phyloP scores from a whole-genome alignment of 176 grass and related monocot species.

The Carex littledalei region DNA sequence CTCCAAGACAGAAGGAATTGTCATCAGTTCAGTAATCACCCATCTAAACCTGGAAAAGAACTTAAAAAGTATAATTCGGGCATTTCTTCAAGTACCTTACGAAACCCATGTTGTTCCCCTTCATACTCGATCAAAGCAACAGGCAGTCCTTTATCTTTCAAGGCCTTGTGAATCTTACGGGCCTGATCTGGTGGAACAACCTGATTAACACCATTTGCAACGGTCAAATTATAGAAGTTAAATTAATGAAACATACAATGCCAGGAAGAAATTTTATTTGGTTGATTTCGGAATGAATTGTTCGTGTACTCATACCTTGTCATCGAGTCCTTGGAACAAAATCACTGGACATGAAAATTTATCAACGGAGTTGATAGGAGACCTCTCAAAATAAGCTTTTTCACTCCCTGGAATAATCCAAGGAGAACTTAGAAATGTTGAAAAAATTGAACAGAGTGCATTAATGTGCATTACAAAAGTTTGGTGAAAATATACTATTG shows the following conservation, averaged over 20 bases:
- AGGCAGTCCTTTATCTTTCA: conserved; percentile 79
- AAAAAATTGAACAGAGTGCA: not conserved
- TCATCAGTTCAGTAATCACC: not conserved
- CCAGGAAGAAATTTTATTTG: not conserved
- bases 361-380: conserved; percentile 83
- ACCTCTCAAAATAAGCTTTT: conserved; percentile 54
- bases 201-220: conserved; percentile 21
- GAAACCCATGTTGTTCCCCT: conserved; percentile 88
- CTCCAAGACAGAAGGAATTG: conserved; percentile 2
- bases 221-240: not conserved
- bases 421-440: conserved; percentile 4
- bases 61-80: not conserved
- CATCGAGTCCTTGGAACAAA: conserved; percentile 88
- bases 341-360: conserved; percentile 88
- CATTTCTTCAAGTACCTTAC: conserved; percentile 43
- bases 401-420: conserved; percentile 48
- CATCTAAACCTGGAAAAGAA: no score
- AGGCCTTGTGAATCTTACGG: conserved; percentile 65
- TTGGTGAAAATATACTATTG: conserved; percentile 8
- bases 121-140: conserved; percentile 97
- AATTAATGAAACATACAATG: not conserved
- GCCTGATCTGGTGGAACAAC: conserved; percentile 81
- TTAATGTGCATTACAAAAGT: not conserved
- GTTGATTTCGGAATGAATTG: not conserved
- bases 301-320: conserved; percentile 55